These are phyloP conservation scores for Larix sibirica DNA, from an alignment of 83 land plant species.

Conservation along the genomic window DNA sequence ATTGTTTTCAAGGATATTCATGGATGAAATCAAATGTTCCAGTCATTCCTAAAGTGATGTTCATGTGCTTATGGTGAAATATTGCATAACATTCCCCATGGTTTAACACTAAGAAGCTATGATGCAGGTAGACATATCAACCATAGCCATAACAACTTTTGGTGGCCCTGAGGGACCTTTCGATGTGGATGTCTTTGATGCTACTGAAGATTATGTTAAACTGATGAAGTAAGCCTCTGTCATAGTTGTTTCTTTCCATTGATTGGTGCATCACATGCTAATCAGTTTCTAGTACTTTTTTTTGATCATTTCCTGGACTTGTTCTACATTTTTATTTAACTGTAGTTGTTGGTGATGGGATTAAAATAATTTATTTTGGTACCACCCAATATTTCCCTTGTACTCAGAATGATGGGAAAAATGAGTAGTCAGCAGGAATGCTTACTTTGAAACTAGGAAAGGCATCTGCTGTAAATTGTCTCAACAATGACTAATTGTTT, in stretches of 20 bases:
- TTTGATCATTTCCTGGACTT: neutral
- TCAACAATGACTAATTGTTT: neutral
- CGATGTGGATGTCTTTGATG: constrained; percentile 95
- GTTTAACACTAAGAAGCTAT: neutral
- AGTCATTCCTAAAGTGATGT: neutral
- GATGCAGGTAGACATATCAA: constrained; percentile 84
- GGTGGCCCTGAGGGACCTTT: constrained; percentile 87
- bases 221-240: constrained; percentile 84
- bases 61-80: neutral
- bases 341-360: neutral
- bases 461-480: neutral
- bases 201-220: constrained; percentile 89
- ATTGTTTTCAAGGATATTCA: neutral
- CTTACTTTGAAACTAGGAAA: neutral
- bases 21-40: neutral
- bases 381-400: neutral
- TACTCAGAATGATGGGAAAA: neutral
- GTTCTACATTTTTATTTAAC: too few relatives aligned
- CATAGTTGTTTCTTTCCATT: neutral
- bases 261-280: neutral
- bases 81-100: neutral
- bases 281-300: neutral
- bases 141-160: constrained; percentile 66
- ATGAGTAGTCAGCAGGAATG: neutral
- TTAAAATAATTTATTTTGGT: neutral